phyloP scores from a whole-genome alignment of 2,329 filamentous ascomycete genomes.

The Chalaropsis thielavioides region DNA sequence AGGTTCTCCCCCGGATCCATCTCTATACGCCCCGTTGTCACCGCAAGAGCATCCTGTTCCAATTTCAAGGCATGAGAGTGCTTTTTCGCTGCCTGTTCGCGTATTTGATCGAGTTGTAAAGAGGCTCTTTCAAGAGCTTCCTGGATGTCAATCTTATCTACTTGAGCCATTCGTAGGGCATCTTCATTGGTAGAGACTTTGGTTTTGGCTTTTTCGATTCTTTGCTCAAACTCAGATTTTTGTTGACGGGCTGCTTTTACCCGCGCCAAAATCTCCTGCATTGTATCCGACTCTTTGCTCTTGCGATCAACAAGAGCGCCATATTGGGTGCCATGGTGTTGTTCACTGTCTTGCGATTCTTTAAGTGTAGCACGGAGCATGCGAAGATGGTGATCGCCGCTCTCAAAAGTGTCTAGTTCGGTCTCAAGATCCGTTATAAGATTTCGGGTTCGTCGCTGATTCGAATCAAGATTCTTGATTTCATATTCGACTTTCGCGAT shows the following conservation, averaged over 20 bases:
- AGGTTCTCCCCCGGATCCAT: constrained; percentile 43
- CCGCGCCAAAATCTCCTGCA: not conserved
- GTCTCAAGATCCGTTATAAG: constrained; percentile 36
- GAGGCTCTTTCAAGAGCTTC: constrained; percentile 28
- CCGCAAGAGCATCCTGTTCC: constrained; percentile 38
- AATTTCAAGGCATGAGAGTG: constrained; percentile 37
- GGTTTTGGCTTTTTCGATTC: not conserved
- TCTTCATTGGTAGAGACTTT: constrained; percentile 23
- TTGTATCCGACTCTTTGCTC: constrained; percentile 26
- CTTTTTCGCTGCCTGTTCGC: constrained; percentile 25
- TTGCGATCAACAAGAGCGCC: constrained; percentile 37
- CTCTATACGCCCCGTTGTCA: constrained; percentile 29
- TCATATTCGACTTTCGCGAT: constrained; percentile 26
- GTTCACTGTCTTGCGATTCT: constrained; percentile 32
- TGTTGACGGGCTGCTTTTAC: not conserved
- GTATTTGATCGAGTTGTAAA: constrained; percentile 27
- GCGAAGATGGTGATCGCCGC: constrained; percentile 52
- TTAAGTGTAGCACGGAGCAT: constrained; percentile 43
- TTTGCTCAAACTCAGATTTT: not conserved
- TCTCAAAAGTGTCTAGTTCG: constrained; percentile 51
- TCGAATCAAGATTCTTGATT: not conserved
- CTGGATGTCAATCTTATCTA: constrained; percentile 8
- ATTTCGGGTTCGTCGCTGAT: constrained; percentile 25
- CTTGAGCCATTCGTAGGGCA: constrained; percentile 23
- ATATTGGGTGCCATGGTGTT: constrained; percentile 40